Conservation (phyloP, 2,329 filamentous ascomycete species). For the Clonostachys rhizophaga region DNA sequence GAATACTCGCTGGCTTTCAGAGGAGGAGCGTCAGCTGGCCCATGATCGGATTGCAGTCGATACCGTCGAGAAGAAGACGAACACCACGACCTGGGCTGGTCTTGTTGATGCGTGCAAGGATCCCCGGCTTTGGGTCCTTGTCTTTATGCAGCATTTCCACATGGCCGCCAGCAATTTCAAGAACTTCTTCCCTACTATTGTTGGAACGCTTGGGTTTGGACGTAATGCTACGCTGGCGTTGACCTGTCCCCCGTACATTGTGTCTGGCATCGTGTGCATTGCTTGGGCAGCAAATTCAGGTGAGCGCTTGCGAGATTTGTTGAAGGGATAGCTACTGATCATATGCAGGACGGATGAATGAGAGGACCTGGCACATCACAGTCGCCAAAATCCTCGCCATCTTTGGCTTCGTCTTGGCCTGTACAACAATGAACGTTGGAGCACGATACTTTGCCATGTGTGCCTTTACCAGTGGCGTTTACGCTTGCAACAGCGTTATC, state of each 20-base stretch:
- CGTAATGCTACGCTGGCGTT: constrained; percentile 42
- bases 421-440: constrained; percentile 13
- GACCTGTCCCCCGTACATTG: constrained; percentile 27
- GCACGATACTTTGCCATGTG: constrained; percentile 21
- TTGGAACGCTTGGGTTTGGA: constrained; percentile 31
- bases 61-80: constrained; percentile 19
- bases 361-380: constrained; percentile 37
- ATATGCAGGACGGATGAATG: constrained; percentile 32
- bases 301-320: constrained; percentile 21
- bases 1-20: constrained; percentile 29
- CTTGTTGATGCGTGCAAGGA: constrained; percentile 26
- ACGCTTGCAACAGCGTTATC: constrained; percentile 27
- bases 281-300: constrained; percentile 12
- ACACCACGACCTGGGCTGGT: neutral
- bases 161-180: constrained; percentile 34
- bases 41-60: constrained; percentile 30
- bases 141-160: constrained; percentile 42
- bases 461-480: constrained; percentile 21
- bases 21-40: constrained; percentile 31
- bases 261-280: constrained; percentile 30
- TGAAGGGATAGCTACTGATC: constrained; percentile 16
- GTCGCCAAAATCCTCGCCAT: constrained; percentile 29
- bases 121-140: constrained; percentile 30
- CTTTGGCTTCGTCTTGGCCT: constrained; percentile 26
- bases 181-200: constrained; percentile 5